These are phyloP conservation scores for Pythium guiyangense DNA, from an alignment of 352 stramenopile species.

Conservation along the genomic window DNA sequence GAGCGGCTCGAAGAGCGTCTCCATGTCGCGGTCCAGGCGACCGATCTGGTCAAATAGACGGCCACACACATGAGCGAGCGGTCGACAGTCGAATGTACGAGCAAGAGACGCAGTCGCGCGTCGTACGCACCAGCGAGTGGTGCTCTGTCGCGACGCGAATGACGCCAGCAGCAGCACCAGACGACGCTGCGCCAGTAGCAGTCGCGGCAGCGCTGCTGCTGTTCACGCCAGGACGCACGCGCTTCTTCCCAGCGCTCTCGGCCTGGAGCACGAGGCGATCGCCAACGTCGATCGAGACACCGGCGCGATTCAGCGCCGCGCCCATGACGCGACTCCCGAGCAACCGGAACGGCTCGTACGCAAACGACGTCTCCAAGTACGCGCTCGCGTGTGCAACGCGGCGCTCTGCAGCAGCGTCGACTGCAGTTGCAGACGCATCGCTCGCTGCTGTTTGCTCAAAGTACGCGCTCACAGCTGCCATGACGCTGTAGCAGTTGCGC, in stretches of 20 bases:
- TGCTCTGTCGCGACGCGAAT: constrained; percentile 51
- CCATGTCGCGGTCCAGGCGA: constrained; percentile 52
- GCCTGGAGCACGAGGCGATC: constrained; percentile 54
- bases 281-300: constrained; percentile 28
- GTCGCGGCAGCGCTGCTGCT: background rate
- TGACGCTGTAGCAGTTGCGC: constrained; percentile 74
- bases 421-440: background rate
- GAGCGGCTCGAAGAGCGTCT: constrained; percentile 54
- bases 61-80: too few species aligned
- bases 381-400: constrained; percentile 12
- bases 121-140: constrained; percentile 22
- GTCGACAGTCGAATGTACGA: too few species aligned
- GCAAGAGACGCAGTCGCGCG: background rate
- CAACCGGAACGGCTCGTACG: constrained; percentile 29
- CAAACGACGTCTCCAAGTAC: constrained; percentile 30
- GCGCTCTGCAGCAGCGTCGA: constrained; percentile 16
- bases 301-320: constrained; percentile 44
- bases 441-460: constrained; percentile 46
- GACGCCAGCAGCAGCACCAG: constrained; percentile 26
- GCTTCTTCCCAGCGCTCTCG: constrained; percentile 71
- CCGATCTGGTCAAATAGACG: constrained; percentile 31
- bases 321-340: constrained; percentile 42
- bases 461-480: constrained; percentile 61
- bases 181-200: constrained; percentile 10
- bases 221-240: constrained; percentile 32